phyloP scores from a whole-genome alignment of 257 asterid genomes.

The Plectranthus barbatus region DNA sequence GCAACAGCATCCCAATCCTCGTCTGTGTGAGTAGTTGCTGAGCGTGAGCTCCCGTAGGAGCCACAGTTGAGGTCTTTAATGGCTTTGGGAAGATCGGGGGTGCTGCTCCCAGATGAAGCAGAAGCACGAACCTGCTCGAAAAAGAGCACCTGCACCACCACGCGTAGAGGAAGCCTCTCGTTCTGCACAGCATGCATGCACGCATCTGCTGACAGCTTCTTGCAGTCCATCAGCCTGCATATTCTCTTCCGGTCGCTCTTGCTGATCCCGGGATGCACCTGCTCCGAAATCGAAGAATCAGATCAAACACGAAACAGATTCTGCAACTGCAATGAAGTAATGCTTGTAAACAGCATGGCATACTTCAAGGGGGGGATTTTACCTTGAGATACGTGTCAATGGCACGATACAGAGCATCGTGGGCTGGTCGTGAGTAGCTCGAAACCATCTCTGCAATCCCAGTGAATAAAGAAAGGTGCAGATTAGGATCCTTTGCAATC shows the following conservation, averaged over 20 bases:
- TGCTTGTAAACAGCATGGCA: not conserved
- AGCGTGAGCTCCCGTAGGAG: conserved; percentile 72
- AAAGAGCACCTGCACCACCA: conserved; percentile 84
- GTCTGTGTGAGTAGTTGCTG: conserved; percentile 65
- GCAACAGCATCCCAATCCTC: conserved; percentile 98
- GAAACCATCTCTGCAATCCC: conserved; percentile 76
- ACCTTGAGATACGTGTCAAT: conserved; percentile 84
- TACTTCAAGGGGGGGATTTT: conserved; percentile 12
- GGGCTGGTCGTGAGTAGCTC: conserved; percentile 58
- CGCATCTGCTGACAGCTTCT: conserved; percentile 80
- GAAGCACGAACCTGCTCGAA: conserved; percentile 92
- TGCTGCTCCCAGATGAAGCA: conserved; percentile 92
- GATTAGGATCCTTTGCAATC: conserved; percentile 77
- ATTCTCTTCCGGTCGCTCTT: conserved; percentile 80
- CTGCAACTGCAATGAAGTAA: no score
- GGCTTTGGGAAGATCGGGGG: conserved; percentile 85
- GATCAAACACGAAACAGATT: no score
- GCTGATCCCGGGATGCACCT: conserved; percentile 83
- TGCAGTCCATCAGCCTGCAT: conserved; percentile 86
- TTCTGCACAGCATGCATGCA: conserved; percentile 96
- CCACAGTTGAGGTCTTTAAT: conserved; percentile 62
- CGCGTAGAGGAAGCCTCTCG: conserved; percentile 82
- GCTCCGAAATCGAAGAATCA: not conserved
- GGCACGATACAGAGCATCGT: conserved; percentile 79
- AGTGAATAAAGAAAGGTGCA: conserved; percentile 46